phyloP scores from a whole-genome alignment of 179 eudicot species.

The Corrigiola litoralis region DNA sequence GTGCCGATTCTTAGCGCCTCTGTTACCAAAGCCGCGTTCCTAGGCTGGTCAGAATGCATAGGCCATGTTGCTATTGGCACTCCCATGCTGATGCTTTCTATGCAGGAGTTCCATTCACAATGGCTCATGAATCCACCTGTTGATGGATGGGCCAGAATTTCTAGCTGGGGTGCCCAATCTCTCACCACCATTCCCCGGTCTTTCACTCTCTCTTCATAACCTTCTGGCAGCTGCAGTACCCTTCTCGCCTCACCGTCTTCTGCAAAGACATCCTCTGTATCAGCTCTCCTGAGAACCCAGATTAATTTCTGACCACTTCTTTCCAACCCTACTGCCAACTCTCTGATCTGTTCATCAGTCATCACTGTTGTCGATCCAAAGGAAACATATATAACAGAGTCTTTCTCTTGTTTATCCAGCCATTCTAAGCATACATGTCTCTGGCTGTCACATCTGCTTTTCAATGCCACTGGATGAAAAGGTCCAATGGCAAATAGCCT shows the following conservation, averaged over 20 bases:
- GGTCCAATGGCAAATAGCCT: slow-evolving; percentile 44
- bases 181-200: slow-evolving; percentile 39
- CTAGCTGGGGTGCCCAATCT: no score
- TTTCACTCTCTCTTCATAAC: slow-evolving; percentile 40
- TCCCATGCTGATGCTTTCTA: no score
- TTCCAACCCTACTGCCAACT: no score
- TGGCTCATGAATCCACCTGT: no score
- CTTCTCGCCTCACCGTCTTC: neutral
- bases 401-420: no score
- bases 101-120: no score
- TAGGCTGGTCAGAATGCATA: slow-evolving; percentile 58
- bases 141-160: no score
- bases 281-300: slow-evolving; percentile 18
- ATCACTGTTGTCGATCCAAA: slow-evolving; percentile 50
- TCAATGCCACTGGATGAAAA: slow-evolving; percentile 9
- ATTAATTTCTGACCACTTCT: no score
- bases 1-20: slow-evolving; percentile 32
- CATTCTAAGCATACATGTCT: slow-evolving; percentile 36
- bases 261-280: slow-evolving; percentile 23
- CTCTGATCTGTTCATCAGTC: no score
- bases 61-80: slow-evolving; percentile 63
- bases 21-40: slow-evolving; percentile 35
- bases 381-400: slow-evolving; percentile 41
- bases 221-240: slow-evolving; percentile 27
- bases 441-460: neutral